Evolutionary conservation across 2,329 filamentous ascomycete genomes (phyloP).

Genomic region (Ilyonectria sp.): DNA sequence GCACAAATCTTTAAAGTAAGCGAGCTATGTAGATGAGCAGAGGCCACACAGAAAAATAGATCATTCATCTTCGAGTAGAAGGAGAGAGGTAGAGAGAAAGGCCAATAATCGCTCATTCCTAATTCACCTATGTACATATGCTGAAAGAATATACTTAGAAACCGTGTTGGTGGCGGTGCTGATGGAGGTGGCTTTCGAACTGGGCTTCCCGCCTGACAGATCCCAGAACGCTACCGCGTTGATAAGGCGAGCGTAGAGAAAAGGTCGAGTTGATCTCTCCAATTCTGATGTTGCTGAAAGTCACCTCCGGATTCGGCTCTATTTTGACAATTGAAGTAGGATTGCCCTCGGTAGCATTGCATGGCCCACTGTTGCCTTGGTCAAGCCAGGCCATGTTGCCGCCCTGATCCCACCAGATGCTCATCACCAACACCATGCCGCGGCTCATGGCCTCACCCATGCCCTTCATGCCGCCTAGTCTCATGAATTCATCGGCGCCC

Average conservation of each 20-base stretch:
- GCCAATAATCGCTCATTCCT: too few species aligned
- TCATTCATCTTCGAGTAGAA: too few species aligned
- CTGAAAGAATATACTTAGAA: background rate
- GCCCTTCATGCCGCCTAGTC: slow-evolving; percentile 58
- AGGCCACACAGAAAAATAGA: too few species aligned
- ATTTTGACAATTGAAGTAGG: slow-evolving; percentile 63
- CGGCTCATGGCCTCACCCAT: slow-evolving; percentile 63
- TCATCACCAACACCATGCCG: slow-evolving; percentile 67
- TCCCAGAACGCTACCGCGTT: background rate
- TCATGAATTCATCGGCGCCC: slow-evolving; percentile 49
- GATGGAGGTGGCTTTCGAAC: slow-evolving; percentile 21
- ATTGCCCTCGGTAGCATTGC: slow-evolving; percentile 66
- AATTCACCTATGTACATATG: too few species aligned
- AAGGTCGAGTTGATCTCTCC: slow-evolving; percentile 71
- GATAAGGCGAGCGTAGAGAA: background rate
- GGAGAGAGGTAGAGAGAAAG: too few species aligned
- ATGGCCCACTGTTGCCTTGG: slow-evolving; percentile 63
- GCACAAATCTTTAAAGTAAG: too few species aligned
- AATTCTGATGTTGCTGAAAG: slow-evolving; percentile 71
- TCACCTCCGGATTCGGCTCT: slow-evolving; percentile 65
- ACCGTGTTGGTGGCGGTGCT: slow-evolving; percentile 16
- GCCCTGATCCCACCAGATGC: slow-evolving; percentile 69
- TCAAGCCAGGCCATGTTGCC: slow-evolving; percentile 70
- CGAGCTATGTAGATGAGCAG: too few species aligned
- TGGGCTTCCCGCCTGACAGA: slow-evolving; percentile 12